These are phyloP conservation scores for Pythium monospermum DNA, from an alignment of 352 stramenopile genomes.

Conservation along the genomic window DNA sequence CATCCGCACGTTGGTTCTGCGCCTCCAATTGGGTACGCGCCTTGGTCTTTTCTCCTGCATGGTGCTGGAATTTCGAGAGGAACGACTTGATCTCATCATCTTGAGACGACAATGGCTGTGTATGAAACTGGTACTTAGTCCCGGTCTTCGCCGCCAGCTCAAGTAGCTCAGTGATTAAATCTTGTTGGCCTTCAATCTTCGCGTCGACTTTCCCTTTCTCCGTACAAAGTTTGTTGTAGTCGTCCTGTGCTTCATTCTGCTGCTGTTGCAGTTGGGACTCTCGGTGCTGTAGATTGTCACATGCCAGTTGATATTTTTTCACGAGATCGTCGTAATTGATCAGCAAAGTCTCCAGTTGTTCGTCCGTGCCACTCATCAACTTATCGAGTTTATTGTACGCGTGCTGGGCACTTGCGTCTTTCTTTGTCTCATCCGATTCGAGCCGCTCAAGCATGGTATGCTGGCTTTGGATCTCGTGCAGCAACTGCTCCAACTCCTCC, in stretches of 20 bases:
- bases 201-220: slow-evolving; percentile 48
- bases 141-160: slow-evolving; percentile 35
- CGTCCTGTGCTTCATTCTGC: slow-evolving; percentile 23
- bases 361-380: slow-evolving; percentile 68
- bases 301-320: slow-evolving; percentile 31
- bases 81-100: slow-evolving; percentile 52
- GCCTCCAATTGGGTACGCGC: slow-evolving; percentile 31
- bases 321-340: slow-evolving; percentile 57
- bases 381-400: slow-evolving; percentile 53
- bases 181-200: slow-evolving; percentile 42
- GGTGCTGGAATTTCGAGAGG: slow-evolving; percentile 35
- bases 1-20: slow-evolving; percentile 37
- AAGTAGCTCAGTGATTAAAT: slow-evolving; percentile 35
- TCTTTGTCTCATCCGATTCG: slow-evolving; percentile 28
- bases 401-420: slow-evolving; percentile 33
- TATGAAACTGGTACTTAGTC: slow-evolving; percentile 57
- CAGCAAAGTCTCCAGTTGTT: slow-evolving; percentile 45
- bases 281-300: slow-evolving; percentile 29
- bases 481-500: slow-evolving; percentile 43
- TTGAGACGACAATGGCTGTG: slow-evolving; percentile 43
- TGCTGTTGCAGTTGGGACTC: slow-evolving; percentile 27
- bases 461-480: slow-evolving; percentile 35
- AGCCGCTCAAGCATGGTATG: slow-evolving; percentile 30
- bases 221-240: slow-evolving; percentile 31
- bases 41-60: slow-evolving; percentile 40